phyloP scores from a whole-genome alignment of 495 filamentous ascomycete species.

The Xeromyces bisporus region DNA sequence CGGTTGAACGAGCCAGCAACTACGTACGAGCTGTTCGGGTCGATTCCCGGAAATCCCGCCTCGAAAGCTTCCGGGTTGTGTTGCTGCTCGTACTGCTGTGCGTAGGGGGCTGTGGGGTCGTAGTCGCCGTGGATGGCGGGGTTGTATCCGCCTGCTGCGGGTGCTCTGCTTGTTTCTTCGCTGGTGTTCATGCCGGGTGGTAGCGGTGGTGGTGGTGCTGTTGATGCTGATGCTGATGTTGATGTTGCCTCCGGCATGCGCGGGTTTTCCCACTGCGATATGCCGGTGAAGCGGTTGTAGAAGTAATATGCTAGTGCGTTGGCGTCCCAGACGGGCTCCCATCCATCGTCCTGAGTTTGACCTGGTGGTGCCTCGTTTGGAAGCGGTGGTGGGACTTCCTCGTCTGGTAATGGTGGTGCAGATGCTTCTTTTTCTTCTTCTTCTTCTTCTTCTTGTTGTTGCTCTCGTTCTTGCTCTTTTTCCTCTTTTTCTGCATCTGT shows the following conservation, averaged over 20 bases:
- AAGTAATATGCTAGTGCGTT: constrained; percentile 64
- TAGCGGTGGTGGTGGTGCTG: constrained; percentile 5
- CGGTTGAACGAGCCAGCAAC: constrained; percentile 72
- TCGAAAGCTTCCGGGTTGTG: constrained; percentile 11
- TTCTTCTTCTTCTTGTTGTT: constrained; percentile 3
- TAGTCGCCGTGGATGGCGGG: constrained; percentile 92
- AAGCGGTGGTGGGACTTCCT: constrained; percentile 32
- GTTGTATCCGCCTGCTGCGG: constrained; percentile 61
- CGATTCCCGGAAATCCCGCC: constrained; percentile 13
- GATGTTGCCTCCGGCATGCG: constrained; percentile 39
- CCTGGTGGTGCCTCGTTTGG: constrained; percentile 37
- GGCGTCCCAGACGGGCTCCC: constrained; percentile 72
- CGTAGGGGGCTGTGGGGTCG: constrained; percentile 86
- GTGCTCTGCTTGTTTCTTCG: constrained; percentile 9
- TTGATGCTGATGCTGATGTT: constrained; percentile 7
- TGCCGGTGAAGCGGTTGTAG: constrained; percentile 63
- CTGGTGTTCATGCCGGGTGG: constrained; percentile 11
- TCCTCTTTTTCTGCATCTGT: constrained; percentile 10
- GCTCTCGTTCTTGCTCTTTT: constrained; percentile 8
- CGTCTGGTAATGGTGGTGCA: constrained; percentile 33
- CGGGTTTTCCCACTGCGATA: constrained; percentile 81
- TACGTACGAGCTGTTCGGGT: constrained; percentile 35
- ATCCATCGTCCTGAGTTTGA: constrained; percentile 56
- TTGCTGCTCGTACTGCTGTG: constrained; percentile 34
- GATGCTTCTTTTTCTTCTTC: constrained; percentile 6